These are phyloP conservation scores for Botrytis fabae DNA, from an alignment of 2,329 filamentous ascomycete species.

Conservation along the genomic window DNA sequence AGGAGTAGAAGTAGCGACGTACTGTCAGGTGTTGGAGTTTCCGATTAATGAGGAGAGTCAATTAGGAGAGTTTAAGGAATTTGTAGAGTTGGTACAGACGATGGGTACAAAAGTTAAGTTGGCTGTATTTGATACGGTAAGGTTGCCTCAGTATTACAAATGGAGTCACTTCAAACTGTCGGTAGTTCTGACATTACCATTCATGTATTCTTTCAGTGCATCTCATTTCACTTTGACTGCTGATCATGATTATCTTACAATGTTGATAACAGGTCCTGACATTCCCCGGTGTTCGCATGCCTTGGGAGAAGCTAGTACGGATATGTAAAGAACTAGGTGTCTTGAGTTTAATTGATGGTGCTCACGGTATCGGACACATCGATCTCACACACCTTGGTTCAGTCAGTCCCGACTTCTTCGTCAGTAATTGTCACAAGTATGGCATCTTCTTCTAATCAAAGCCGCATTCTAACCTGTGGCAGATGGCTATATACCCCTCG, in stretches of 20 bases:
- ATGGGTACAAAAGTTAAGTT: not conserved
- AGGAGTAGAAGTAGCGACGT: constrained; percentile 18
- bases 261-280: constrained; percentile 66
- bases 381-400: constrained; percentile 58
- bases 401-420: constrained; percentile 80
- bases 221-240: not conserved
- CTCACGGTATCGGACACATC: constrained; percentile 61
- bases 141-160: constrained; percentile 43
- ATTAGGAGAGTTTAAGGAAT: not conserved
- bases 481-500: constrained; percentile 78
- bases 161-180: not conserved
- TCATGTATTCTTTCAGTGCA: not conserved
- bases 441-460: constrained; percentile 31
- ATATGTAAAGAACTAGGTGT: constrained; percentile 67
- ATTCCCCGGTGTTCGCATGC: constrained; percentile 74
- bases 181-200: constrained; percentile 4
- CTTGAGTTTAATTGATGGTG: constrained; percentile 76
- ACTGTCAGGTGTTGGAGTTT: constrained; percentile 59
- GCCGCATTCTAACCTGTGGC: not conserved
- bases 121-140: constrained; percentile 16
- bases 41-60: constrained; percentile 62
- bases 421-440: constrained; percentile 91
- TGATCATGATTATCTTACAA: not conserved
- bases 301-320: constrained; percentile 66
- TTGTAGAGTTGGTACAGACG: not conserved